Evolutionary conservation across 352 stramenopile species (phyloP), one percentile per base, ranked within the genome.

Genomic region (Globisporangium spiculum): DNA sequence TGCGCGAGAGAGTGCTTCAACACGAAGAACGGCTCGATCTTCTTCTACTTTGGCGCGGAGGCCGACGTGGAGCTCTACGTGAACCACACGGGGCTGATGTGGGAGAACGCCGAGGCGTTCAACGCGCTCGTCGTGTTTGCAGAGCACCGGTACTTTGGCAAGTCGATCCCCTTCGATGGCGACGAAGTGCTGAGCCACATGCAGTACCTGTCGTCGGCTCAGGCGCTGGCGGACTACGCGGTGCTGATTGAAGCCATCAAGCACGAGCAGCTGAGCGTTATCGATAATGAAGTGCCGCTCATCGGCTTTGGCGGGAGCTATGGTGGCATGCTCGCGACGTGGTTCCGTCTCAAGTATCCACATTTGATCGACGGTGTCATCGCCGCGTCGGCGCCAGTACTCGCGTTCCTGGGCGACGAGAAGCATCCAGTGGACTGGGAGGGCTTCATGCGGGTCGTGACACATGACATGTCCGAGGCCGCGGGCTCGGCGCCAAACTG

Each of bases 221-320:
- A 99, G 75, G 74, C 81, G 20, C 68, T 97, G 6, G 87, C 84
- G 0, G 90, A 97, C 71, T 93, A 85, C 66, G 78, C 82, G 0
- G 72, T 81, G 65, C 61, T 94, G 16, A 70, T 94, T 9, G 61
- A 83, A 22, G 22, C 62, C 16, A 56, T 93, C 22, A 87, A 90
- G 30, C 3, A 20, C 1, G 67, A 87, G 14, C 52, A 86, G 18
- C 54, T 79, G 48, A 32, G 73, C 6, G 71, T 63, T n/a, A 20
- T 50, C 32, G 32, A 38, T n/a, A 16, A 50, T 4, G 73, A 88
- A 56, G 73, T 89, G 54, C 78, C 79, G 0, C 79, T 91, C 16
- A 81, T 92, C 60, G 84, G 78, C 62, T 92, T 92, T 65, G 85
- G 88, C 20, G 88, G 85, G 18, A 90, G 79, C 34, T 95, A 95